Evolutionary conservation across 345 rosid genomes (phyloP), one percentile per base, ranked within the genome.

Genomic region (Ceriops decandra): DNA sequence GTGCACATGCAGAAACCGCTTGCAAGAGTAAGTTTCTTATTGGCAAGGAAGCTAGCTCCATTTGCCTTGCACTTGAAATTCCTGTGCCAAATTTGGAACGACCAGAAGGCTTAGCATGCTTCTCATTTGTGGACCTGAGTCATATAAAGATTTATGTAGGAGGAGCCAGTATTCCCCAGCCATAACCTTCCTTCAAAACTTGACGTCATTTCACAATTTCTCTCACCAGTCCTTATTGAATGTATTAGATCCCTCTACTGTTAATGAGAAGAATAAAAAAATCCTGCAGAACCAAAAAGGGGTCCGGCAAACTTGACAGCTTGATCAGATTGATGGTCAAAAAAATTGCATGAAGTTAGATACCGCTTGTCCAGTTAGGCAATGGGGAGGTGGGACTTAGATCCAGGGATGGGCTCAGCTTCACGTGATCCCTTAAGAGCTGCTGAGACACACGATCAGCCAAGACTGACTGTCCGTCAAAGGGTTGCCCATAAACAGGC

Each of bases 361-460:
- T 63, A 52, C 82, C 84, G 35, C 69, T 64, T 26, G 67, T 67
- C 64, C 79, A 59, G 61, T 64, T 60, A 19, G 79, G 86, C 63
- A 76, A 76, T 62, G 81, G 73, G 62, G 85, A 62, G 51, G 61
- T 76, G 38, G 81, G 84, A 68, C 86, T 83, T 19, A 84, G 81
- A 75, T 84, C 85, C 56, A 86, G 67, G 46, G 80, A 69, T 6
- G 83, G 81, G 63, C 56, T 71, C 72, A 74, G 69, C 69, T 76
- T 81, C 63, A 68, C 78, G 22, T 75, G 85, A 77, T 86, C 88
- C 79, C 79, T 79, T 63, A 80, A 68, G 67, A 89, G 82, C 71
- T 81, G 90, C 60, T 73, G 81, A 69, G 88, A 79, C 31, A 86
- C 90, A 2, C 86, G 77, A 63, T 82, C 86, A 21, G 85, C 87